These are phyloP conservation scores for Vicia faba DNA, from an alignment of 306 rosid species.

Conservation along the genomic window DNA sequence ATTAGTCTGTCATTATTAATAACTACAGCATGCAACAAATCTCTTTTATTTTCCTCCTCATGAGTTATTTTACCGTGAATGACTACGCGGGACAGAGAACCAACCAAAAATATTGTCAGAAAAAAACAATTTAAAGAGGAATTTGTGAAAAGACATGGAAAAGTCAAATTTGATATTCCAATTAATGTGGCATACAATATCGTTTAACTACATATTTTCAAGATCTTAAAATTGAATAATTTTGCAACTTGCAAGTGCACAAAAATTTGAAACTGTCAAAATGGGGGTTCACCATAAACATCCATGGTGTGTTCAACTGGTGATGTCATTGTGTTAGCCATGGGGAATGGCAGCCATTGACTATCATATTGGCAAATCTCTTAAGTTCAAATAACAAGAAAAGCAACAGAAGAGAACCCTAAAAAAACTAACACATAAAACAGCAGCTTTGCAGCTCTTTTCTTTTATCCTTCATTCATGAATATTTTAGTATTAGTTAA, in stretches of 20 bases:
- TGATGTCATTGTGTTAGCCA: conserved; percentile 3
- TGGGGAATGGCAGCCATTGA: neutral
- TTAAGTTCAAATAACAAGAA: neutral
- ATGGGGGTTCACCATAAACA: neutral
- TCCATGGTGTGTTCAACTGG: neutral
- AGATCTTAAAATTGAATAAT: neutral
- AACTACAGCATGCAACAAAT: neutral
- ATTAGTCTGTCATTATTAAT: conserved; percentile 6
- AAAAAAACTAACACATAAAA: conserved; percentile 13
- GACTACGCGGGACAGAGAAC: conserved; percentile 6
- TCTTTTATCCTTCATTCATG: conserved; percentile 14
- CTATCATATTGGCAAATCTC: neutral
- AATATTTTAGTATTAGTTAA: conserved; percentile 3
- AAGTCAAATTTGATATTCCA: conserved; percentile 6
- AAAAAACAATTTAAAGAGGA: conserved; percentile 9
- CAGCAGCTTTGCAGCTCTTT: conserved; percentile 14
- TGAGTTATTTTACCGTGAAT: neutral
- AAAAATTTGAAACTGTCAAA: conserved; percentile 16
- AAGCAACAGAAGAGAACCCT: neutral
- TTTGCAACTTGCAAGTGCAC: conserved; percentile 20
- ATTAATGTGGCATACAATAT: neutral
- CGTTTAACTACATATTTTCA: conserved; percentile 20
- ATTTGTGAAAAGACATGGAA: neutral
- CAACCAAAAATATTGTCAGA: conserved; percentile 1
- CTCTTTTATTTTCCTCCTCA: neutral